phyloP scores from a whole-genome alignment of 805 yeast genomes.

The Saturnispora hagleri region DNA sequence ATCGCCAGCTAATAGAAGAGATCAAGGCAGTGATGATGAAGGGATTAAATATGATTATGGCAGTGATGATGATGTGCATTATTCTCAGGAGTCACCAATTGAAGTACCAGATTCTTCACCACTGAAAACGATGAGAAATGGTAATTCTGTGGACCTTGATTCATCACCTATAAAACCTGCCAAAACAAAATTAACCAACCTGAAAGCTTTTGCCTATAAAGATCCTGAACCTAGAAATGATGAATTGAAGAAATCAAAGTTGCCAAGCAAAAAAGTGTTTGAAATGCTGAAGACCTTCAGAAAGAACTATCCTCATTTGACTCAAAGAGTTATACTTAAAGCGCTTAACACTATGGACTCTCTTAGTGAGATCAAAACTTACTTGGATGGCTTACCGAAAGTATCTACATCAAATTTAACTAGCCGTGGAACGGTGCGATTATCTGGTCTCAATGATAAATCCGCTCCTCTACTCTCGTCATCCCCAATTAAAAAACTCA shows the following conservation, averaged over 20 bases:
- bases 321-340: conserved; percentile 23
- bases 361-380: conserved; percentile 25
- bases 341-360: conserved; percentile 26
- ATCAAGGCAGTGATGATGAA: not conserved
- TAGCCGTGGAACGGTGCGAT: not conserved
- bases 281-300: conserved; percentile 24
- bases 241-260: not conserved
- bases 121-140: conserved; percentile 14
- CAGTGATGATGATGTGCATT: not conserved
- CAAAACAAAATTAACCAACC: conserved; percentile 23
- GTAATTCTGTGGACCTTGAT: conserved; percentile 11
- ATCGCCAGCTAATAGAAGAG: not conserved
- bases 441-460: not conserved
- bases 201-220: conserved; percentile 35
- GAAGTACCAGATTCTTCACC: conserved; percentile 47
- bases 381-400: conserved; percentile 20
- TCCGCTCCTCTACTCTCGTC: conserved; percentile 11
- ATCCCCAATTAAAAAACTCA: conserved; percentile 8
- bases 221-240: not conserved
- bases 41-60: not conserved
- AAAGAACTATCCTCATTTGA: conserved; percentile 26
- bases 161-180: conserved; percentile 18
- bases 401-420: not conserved
- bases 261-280: conserved; percentile 1
- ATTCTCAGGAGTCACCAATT: conserved; percentile 21